Base-by-base conservation (phyloP, 306 rosid species). In the Fagus crenata region DNA sequence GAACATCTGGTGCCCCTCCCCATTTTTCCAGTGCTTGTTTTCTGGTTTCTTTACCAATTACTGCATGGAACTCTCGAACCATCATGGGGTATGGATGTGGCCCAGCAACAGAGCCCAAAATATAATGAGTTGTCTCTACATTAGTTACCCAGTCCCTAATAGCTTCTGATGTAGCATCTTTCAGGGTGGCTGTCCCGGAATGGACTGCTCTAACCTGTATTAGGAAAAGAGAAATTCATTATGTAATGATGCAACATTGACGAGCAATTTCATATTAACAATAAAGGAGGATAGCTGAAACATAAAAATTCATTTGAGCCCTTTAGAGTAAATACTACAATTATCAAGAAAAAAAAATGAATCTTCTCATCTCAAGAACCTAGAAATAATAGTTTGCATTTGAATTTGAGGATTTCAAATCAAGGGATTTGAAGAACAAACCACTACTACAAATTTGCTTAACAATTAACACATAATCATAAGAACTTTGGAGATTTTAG, bases 21-120 rank as follows among this genome's bases (percentile, higher is more conserved):
- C 98, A 95, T 77, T 92, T 95, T 75, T 89, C 97, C 83, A 90
- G 77, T 6, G 98, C 98, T 79, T 95, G 98, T 71, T 81, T 89
- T 89, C 97, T 84, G 69, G 98, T 95, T 85, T 95, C 98, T 82
- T 82, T 86, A 69, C 98, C 98, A 65, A 95, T 95, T 68, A 95
- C 91, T 1, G 92, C 93, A 78, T 95, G 98, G 81, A 92, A 95
- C 75, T 95, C 97, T 77, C 98, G 82, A 5, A 95, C 98, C 98
- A 95, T 95, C 97, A 92, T 92, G 15, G 98, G 98, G 79, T 95
- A 95, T 13, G 98, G 98, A 81, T 95, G 98, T 0, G 98, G 98
- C 28, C 98, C 98, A 2, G 98, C 98, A 75, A 95, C 97, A 31
- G 98, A 95, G 59, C 98, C 98, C 89, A 95, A 84, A 80, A 95